Base-by-base conservation (phyloP, 2,329 filamentous ascomycete species). In the Alternaria gansuensis region DNA sequence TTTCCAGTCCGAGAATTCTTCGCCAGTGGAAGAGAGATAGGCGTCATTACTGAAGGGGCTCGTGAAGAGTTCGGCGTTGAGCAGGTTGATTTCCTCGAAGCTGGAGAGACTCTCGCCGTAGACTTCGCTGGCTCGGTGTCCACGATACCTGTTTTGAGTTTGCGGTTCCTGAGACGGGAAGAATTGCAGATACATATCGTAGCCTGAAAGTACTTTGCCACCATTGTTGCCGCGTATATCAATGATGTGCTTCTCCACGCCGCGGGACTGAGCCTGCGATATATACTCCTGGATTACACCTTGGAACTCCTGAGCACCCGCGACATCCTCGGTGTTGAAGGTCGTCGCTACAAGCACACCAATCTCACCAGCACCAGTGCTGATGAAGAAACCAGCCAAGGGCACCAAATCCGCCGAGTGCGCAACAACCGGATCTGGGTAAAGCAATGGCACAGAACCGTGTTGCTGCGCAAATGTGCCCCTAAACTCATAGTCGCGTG, bases 221-320 rank as follows among this genome's bases (percentile, higher is more conserved):
- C 88, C 88, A 0, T 79, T 79, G 65, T 91, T 91, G 9, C 78
- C 80, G 4, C 84, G 82, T 5, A 91, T 67, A 65, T 91, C 89
- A 61, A 91, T 84, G 45, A 91, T 80, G 6, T 90, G 78, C 67
- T 85, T 87, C 24, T 78, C 82, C 64, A 87, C 85, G 1, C 81
- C 79, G 5, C 79, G 78, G 0, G 72, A 65, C 48, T 82, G 79
- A n/a, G 82, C 80, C 26, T 79, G 72, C 0, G 77, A 72, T 13
- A 88, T 77, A 66, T 87, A 83, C 0, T 72, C 36, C 28, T 80
- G 65, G 4, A 82, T 67, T 0, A 77, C 69, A 40, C 65, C 44
- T 53, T 79, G 78, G 57, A 81, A 83, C 13, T 77, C 70, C 28
- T 60, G 60, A 0, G 62, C 59, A 2, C 63, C 66, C 2, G 52